Conservation (phyloP, 2,329 filamentous ascomycete species). For the Ceratocystis lukuohia region DNA sequence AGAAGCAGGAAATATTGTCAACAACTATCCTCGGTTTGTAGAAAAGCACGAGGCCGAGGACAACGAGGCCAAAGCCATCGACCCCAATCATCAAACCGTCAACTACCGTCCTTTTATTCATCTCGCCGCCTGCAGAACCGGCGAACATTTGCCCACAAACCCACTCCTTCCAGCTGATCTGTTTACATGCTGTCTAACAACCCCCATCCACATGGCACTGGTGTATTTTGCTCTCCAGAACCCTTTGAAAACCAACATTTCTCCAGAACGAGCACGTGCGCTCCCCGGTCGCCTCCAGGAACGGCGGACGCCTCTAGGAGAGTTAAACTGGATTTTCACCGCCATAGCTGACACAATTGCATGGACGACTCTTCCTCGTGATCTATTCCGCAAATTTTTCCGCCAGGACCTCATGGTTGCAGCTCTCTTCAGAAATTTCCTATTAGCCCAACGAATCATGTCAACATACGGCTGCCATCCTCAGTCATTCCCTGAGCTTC, state of each 20-base stretch:
- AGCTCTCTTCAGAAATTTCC: constrained; percentile 87
- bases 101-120: constrained; percentile 63
- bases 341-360: constrained; percentile 98
- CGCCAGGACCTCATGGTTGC: constrained; percentile 98
- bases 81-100: constrained; percentile 73
- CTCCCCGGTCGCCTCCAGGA: constrained; percentile 88
- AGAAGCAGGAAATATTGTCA: constrained; percentile 87
- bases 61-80: constrained; percentile 57
- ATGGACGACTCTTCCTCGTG: constrained; percentile 84
- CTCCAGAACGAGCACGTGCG: constrained; percentile 70
- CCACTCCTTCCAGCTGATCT: constrained; percentile 85
- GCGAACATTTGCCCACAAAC: constrained; percentile 89
- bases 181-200: constrained; percentile 91
- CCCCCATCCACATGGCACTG: constrained; percentile 92
- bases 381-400: constrained; percentile 93
- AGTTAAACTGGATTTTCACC: constrained; percentile 98
- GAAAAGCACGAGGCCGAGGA: constrained; percentile 92
- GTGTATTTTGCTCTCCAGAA: constrained; percentile 96
- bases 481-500: constrained; percentile 80
- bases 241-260: constrained; percentile 54
- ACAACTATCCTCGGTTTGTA: constrained; percentile 86
- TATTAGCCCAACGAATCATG: constrained; percentile 92
- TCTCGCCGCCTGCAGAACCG: constrained; percentile 76
- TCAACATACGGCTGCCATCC: constrained; percentile 90
- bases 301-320: constrained; percentile 80